Evolutionary conservation across 2,329 filamentous ascomycete genomes (phyloP).

Genomic region (Apiospora rasikravindrae): DNA sequence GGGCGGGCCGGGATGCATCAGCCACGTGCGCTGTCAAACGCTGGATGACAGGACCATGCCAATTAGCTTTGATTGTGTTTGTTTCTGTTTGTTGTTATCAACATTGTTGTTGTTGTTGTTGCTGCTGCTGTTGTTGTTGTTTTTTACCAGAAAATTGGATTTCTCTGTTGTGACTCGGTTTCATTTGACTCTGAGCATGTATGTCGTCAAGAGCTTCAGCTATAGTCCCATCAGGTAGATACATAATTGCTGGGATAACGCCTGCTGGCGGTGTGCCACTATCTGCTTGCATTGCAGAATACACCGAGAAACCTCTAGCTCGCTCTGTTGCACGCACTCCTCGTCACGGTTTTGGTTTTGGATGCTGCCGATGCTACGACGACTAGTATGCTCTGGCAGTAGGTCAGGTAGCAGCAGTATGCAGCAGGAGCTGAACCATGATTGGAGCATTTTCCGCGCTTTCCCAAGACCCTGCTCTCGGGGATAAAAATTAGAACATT

Average conservation of each 20-base stretch:
- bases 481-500: background rate
- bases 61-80: background rate
- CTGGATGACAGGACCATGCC: background rate
- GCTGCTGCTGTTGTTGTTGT: background rate
- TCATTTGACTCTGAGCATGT: background rate
- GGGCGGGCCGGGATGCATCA: background rate
- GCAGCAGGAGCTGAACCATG: background rate
- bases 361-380: background rate
- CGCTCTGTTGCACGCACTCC: background rate
- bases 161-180: background rate
- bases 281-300: constrained; percentile 10
- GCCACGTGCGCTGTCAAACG: background rate
- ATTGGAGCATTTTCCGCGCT: background rate
- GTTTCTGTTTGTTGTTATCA: background rate
- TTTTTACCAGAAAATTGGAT: background rate
- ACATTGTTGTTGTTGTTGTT: background rate
- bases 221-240: background rate
- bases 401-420: background rate
- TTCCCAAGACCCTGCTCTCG: background rate
- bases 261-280: background rate
- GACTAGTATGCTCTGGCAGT: background rate
- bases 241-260: background rate
- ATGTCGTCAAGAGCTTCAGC: background rate
- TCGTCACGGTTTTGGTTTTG: background rate
- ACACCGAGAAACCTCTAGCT: background rate